Base-by-base conservation (phyloP, 208 protist genomes). In the Crithidia thermophila region DNA sequence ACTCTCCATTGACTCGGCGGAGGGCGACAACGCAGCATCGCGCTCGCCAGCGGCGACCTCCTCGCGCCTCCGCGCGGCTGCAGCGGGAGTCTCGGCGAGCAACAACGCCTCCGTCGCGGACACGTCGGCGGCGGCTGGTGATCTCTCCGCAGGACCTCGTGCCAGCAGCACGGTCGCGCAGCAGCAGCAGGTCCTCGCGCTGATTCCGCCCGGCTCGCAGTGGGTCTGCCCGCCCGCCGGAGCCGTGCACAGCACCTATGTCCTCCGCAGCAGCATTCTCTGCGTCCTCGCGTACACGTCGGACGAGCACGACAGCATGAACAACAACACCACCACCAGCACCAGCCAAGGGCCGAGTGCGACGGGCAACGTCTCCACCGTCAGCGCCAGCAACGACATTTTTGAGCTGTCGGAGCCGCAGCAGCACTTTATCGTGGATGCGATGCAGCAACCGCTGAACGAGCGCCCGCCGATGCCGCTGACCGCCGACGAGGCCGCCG, bases 241-340 rank as follows among this genome's bases (percentile, higher is more conserved):
- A 5, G 23, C 23, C 1, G 25, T 62, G 23, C 52, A 47, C 55
- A 53, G 52, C 43, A 67, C 16, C 30, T 58, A 47, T 36, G 47
- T 81, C 16, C 61, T 73, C 31, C 69, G 65, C 21, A 61, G 59
- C 57, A 81, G 70, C 56, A 59, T 81, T 13, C 25, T 81, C 37
- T 81, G 75, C 18, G 70, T 66, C 34, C 30, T 81, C 16, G 65
- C 60, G 3, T 40, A 56, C 9, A 0, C 39, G 34, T 4, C 63
- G 36, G 52, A 13, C 20, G n/a, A 27, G n/a, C 13, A 39, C 25
- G 9, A 31, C 60, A 16, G 33, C 55, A 23, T 30, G 23, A 20
- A 33, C 49, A 14, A 21, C 23, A 16, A 45, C 31, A 16, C 4
- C 49, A 18, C 3, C 49, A 37, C 55, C 1, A n/a, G n/a, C n/a